Evolutionary conservation across 2,329 filamentous ascomycete species (phyloP).

Genomic region (Tolypocladium nubicola): DNA sequence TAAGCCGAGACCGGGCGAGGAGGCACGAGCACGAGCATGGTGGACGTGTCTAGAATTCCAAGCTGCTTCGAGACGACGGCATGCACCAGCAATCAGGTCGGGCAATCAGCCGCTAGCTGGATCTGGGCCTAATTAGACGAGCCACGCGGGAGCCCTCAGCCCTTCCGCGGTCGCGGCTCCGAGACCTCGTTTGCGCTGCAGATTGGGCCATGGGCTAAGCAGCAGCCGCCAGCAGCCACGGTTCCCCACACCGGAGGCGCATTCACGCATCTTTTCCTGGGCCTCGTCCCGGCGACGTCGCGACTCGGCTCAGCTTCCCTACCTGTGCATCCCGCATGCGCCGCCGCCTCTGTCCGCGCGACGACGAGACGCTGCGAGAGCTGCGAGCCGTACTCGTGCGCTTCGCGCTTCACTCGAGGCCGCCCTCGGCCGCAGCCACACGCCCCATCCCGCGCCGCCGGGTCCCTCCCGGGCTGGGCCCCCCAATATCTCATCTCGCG

Average conservation of each 20-base stretch:
- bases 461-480: not conserved
- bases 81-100: not conserved
- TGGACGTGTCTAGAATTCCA: too few species aligned
- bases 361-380: not conserved
- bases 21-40: too few species aligned
- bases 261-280: not conserved
- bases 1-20: too few species aligned
- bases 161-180: not conserved
- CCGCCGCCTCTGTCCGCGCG: not conserved
- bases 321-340: not conserved
- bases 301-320: not conserved
- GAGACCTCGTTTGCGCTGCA: not conserved
- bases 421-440: not conserved
- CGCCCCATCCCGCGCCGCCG: not conserved
- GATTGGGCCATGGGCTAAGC: not conserved
- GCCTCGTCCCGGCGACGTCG: not conserved
- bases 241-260: constrained; percentile 1
- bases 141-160: not conserved
- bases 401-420: too few species aligned
- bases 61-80: not conserved
- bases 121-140: not conserved
- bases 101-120: not conserved
- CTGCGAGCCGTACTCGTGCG: not conserved
- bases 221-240: not conserved
- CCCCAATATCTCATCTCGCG: not conserved